Conservation (phyloP, 1,284 basidiomycete genomes). For the Flammula alnicola region DNA sequence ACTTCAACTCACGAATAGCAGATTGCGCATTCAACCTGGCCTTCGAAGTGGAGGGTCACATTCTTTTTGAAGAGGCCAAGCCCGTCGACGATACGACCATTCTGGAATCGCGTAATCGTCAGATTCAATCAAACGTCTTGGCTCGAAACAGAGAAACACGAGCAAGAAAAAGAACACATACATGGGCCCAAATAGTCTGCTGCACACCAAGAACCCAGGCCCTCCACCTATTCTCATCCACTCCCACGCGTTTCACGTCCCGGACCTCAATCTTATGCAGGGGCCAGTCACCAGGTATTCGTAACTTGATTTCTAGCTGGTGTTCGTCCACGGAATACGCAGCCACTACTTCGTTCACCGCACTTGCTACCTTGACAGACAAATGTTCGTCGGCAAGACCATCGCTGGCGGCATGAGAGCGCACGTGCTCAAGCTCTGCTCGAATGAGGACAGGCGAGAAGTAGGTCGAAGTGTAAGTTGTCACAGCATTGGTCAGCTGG, state of each 20-base stretch:
- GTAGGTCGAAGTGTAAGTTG: conserved; percentile 81
- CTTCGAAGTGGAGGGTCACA: conserved; percentile 89
- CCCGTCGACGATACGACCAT: conserved; percentile 91
- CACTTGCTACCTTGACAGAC: conserved; percentile 70
- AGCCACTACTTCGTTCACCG: conserved; percentile 79
- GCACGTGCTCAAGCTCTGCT: conserved; percentile 81
- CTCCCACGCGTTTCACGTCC: conserved; percentile 86
- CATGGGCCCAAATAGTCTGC: conserved; percentile 88
- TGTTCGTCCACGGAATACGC: conserved; percentile 94
- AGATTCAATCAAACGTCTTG: conserved; percentile 8
- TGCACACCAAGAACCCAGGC: conserved; percentile 95
- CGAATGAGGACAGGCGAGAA: conserved; percentile 92
- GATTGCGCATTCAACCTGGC: conserved; percentile 92
- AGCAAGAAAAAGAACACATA: conserved; percentile 48
- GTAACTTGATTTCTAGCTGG: conserved; percentile 88
- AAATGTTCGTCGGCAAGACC: conserved; percentile 84
- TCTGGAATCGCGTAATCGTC: conserved; percentile 49
- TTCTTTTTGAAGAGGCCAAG: conserved; percentile 96
- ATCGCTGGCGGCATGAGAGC: conserved; percentile 57
- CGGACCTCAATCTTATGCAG: conserved; percentile 87
- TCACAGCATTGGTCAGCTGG: conserved; percentile 79
- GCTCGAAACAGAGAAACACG: too few species aligned
- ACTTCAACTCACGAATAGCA: conserved; percentile 80
- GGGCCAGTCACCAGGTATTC: conserved; percentile 91
- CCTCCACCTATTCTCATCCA: conserved; percentile 90